phyloP scores from a whole-genome alignment of 106 monocot species.

The Acorus gramineus region DNA sequence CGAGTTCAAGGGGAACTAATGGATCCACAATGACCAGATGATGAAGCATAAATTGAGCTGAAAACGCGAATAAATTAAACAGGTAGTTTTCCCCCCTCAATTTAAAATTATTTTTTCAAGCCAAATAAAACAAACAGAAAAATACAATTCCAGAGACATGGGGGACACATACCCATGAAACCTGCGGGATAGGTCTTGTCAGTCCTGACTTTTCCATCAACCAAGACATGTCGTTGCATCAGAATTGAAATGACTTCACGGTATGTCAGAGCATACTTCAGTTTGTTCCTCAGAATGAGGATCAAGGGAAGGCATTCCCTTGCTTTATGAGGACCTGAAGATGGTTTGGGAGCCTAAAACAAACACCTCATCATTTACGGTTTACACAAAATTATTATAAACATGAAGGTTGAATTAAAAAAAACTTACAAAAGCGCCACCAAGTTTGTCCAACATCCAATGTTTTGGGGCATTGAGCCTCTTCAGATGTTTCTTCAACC shows the following conservation, averaged over 20 bases:
- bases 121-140: too few relatives aligned
- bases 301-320: constrained; percentile 79
- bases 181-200: constrained; percentile 91
- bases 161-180: constrained; percentile 64
- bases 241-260: constrained; percentile 71
- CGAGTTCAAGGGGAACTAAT: too few relatives aligned
- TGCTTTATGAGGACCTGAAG: constrained; percentile 88
- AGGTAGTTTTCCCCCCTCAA: not conserved
- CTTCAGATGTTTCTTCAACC: constrained; percentile 90
- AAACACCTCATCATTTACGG: not conserved
- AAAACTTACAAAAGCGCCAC: constrained; percentile 78
- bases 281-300: constrained; percentile 69
- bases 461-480: constrained; percentile 90
- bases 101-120: too few relatives aligned
- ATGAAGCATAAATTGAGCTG: not conserved
- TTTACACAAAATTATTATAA: not conserved
- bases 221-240: constrained; percentile 82
- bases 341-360: constrained; percentile 75
- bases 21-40: too few relatives aligned
- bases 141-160: not conserved
- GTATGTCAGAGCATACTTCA: constrained; percentile 82
- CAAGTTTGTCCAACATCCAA: constrained; percentile 91
- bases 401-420: not conserved
- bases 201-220: constrained; percentile 74
- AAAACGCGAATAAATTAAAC: not conserved